A percentile compares a stretch with the other conserved stretches of the same genome.
Evolutionary conservation across 345 rosid species (phyloP).

Genomic region (Eucalyptus curtisii): DNA sequence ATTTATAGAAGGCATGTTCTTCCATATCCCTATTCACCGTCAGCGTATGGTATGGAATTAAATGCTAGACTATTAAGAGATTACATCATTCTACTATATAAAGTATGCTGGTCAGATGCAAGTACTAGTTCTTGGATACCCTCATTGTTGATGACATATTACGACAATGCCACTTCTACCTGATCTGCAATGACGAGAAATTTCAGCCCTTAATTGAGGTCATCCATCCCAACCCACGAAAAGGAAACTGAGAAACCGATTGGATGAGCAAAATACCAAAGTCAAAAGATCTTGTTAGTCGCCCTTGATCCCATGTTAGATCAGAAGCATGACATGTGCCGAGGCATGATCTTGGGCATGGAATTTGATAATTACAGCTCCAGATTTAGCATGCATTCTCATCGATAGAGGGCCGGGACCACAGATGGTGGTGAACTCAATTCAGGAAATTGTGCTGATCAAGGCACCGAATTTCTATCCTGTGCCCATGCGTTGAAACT

Average conservation of each 20-base stretch:
- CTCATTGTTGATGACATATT: not conserved
- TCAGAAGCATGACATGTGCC: slow-evolving; percentile 12
- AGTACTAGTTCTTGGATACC: not conserved
- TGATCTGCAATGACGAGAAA: not conserved
- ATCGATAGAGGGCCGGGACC: slow-evolving; percentile 9
- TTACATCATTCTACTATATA: not conserved
- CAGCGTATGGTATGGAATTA: not conserved
- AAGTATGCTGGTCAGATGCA: not conserved
- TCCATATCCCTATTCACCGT: not conserved
- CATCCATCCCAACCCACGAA: not conserved
- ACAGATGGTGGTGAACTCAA: not conserved
- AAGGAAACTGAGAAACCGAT: not conserved
- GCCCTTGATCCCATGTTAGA: not conserved
- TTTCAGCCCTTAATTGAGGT: not conserved
- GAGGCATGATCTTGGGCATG: not conserved
- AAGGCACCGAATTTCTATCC: not conserved
- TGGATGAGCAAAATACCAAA: not conserved
- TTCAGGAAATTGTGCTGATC: not conserved
- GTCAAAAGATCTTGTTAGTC: not conserved
- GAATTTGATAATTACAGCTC: not conserved
- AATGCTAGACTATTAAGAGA: not conserved
- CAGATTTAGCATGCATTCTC: not conserved
- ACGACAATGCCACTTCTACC: not conserved
- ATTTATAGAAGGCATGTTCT: not conserved
- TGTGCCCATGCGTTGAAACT: not conserved